phyloP scores from a whole-genome alignment of 257 asterid species.

The Nemophila menziesii region DNA sequence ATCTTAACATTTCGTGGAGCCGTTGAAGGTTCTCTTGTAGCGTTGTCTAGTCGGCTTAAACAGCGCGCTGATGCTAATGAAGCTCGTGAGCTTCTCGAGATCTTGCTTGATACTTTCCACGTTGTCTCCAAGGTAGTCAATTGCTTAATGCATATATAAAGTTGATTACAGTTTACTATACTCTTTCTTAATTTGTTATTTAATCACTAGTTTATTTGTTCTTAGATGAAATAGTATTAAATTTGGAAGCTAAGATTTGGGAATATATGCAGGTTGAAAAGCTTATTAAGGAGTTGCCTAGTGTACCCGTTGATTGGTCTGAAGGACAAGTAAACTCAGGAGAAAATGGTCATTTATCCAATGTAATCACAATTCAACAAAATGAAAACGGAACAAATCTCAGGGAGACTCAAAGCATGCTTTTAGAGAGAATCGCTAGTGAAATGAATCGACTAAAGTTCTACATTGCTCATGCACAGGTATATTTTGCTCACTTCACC shows the following conservation, averaged over 20 bases:
- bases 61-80: constrained; percentile 80
- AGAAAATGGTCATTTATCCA: constrained; percentile 41
- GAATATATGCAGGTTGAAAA: constrained; percentile 74
- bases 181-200: background rate
- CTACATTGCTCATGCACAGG: constrained; percentile 78
- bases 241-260: background rate
- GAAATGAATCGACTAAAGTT: constrained; percentile 96
- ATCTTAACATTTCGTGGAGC: constrained; percentile 55
- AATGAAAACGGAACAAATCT: constrained; percentile 56
- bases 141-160: constrained; percentile 2
- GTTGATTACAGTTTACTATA: background rate
- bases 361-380: constrained; percentile 43
- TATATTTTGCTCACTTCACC: constrained; percentile 27
- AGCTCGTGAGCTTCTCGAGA: constrained; percentile 78
- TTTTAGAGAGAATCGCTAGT: constrained; percentile 89
- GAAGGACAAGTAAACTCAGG: constrained; percentile 28
- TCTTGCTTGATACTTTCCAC: constrained; percentile 87
- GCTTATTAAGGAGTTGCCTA: constrained; percentile 79
- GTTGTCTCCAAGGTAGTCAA: constrained; percentile 74
- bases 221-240: background rate
- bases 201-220: background rate
- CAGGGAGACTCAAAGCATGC: constrained; percentile 96
- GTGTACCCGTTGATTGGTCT: constrained; percentile 66
- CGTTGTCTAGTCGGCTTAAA: constrained; percentile 63
- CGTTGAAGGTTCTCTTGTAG: constrained; percentile 56